Conservation (phyloP, 768 basidiomycete species). For the Amylocystis lapponica region DNA sequence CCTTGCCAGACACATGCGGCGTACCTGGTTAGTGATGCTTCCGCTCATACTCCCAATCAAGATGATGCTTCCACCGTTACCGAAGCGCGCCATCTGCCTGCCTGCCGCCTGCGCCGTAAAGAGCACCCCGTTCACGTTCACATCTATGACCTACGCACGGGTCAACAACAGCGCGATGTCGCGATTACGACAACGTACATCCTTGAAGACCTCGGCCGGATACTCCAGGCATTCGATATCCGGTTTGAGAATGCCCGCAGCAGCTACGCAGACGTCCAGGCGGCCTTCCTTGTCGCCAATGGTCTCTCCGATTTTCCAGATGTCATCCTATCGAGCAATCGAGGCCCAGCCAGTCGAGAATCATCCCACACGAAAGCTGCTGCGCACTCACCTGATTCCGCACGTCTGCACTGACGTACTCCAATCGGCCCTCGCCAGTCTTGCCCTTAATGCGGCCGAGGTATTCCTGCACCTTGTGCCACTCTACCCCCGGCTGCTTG, state of each 20-base stretch:
- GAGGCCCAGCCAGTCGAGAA: background rate
- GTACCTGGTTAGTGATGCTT: constrained; percentile 56
- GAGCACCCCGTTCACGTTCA: constrained; percentile 46
- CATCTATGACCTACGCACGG: constrained; percentile 44
- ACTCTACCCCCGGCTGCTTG: constrained; percentile 47
- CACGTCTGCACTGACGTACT: constrained; percentile 63
- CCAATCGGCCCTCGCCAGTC: constrained; percentile 29
- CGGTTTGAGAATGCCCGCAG: constrained; percentile 57
- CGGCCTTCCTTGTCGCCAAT: constrained; percentile 65
- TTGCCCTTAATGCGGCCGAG: constrained; percentile 9
- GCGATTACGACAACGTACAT: constrained; percentile 30
- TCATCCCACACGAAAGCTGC: background rate
- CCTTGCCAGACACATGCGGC: constrained; percentile 6
- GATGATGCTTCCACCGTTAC: constrained; percentile 32
- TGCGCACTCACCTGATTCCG: constrained; percentile 42
- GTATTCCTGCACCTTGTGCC: constrained; percentile 45
- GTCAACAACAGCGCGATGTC: background rate
- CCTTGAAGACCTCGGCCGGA: constrained; percentile 51
- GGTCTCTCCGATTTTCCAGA: constrained; percentile 47
- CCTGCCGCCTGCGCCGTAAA: constrained; percentile 31
- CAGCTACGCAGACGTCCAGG: constrained; percentile 71
- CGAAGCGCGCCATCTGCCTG: constrained; percentile 28
- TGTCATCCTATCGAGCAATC: too few species aligned
- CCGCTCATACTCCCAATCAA: constrained; percentile 37
- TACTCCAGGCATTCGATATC: constrained; percentile 59